phyloP scores from a whole-genome alignment of 164 flowering plant genomes.

The Kalanchoe fedtschenkoi region DNA sequence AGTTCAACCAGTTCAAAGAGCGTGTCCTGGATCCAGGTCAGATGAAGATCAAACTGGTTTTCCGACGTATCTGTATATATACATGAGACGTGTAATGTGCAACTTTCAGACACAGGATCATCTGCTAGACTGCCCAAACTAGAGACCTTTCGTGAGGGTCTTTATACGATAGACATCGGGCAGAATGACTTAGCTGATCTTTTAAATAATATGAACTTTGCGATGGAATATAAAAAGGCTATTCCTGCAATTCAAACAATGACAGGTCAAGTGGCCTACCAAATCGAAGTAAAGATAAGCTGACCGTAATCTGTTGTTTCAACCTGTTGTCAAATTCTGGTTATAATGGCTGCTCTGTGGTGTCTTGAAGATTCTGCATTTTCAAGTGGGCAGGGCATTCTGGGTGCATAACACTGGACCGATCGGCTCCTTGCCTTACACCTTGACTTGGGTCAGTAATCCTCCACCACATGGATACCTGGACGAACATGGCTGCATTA shows the following conservation, averaged over 20 bases:
- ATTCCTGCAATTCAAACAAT: slow-evolving; percentile 35
- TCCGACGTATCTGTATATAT: slow-evolving; percentile 7
- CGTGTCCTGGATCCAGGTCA: slow-evolving; percentile 14
- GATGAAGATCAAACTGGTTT: background rate
- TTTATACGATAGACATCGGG: slow-evolving; percentile 55
- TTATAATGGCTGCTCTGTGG: background rate
- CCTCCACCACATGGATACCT: background rate
- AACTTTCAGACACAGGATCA: slow-evolving; percentile 8
- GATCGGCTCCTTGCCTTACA: slow-evolving; percentile 5
- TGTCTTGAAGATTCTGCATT: slow-evolving; percentile 2
- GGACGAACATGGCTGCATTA: slow-evolving; percentile 8
- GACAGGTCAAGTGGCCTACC: slow-evolving; percentile 21
- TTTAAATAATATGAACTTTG: no score
- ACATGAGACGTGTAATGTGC: no score
- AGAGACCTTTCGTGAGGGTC: slow-evolving; percentile 46
- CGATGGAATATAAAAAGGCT: slow-evolving; percentile 19
- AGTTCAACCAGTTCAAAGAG: slow-evolving; percentile 29
- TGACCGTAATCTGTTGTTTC: background rate
- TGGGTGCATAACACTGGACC: slow-evolving; percentile 9
- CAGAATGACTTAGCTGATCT: slow-evolving; percentile 53
- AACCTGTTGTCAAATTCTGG: background rate
- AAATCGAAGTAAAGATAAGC: slow-evolving; percentile 6
- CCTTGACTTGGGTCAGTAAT: slow-evolving; percentile 6
- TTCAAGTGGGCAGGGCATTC: slow-evolving; percentile 4
- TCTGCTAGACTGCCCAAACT: slow-evolving; percentile 29